Base-by-base conservation (phyloP, 768 basidiomycete species). In the Lactarius trivialis region DNA sequence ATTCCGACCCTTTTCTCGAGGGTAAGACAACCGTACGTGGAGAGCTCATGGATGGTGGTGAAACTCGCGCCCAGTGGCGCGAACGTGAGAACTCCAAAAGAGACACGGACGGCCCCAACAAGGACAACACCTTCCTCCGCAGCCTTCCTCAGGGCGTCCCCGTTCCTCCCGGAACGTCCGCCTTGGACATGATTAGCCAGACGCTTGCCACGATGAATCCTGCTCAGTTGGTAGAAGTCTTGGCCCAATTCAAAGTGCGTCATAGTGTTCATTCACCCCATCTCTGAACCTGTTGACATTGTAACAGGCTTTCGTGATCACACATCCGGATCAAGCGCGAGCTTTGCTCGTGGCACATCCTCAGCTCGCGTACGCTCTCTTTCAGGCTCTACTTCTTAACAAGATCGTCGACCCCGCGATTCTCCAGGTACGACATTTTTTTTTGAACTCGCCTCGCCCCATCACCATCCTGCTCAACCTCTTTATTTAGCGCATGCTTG, bases 191-290 rank as follows among this genome's bases (percentile, higher is more conserved):
- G 59, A 98, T 98, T 71, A 92, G 84, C 71, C 83, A 89, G 71
- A 89, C 87, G 3, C 79, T 99, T 50, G 95, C 89, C 45, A 84
- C 78, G 32, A 90, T 96, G 79, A 83, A 84, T 58, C 91, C 93
- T 0, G 80, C 78, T 41, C 91, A 96, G 70, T 77, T 96, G 65
- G 85, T 95, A 75, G 96, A 99, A 74, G 89, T 98, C 9, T 77
- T 99, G 67, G 89, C 89, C n/a, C 93, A 97, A 73, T 95, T 96
- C 89, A 98, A 98, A 87, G 97, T 95, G 72, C 70, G 81, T 61
- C 60, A 59, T 62, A 33, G 21, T 19, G 26, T 63, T 17, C 11
- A 9, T 37, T 15, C 36, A 36, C 36, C 39, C n/a, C 57, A 33
- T 37, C 15, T 24, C n/a, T 4, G n/a, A 41, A 58, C 9, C 37